phyloP scores from a whole-genome alignment of 306 rosid species.

The Dalbergia cultrata region DNA sequence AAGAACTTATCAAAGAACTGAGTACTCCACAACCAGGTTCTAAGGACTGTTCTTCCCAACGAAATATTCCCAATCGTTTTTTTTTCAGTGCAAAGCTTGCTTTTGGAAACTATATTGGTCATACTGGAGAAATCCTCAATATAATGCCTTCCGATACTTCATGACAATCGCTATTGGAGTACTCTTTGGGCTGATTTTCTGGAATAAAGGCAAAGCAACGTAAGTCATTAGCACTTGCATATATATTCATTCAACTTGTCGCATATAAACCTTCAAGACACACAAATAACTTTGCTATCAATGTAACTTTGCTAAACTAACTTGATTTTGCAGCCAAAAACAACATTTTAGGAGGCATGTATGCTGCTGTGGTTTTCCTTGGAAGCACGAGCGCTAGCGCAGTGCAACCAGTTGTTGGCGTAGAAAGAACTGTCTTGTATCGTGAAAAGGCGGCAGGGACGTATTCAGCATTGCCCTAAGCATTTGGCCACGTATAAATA shows the following conservation, averaged over 20 bases:
- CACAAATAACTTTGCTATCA: too few relatives aligned
- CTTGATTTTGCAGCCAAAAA: constrained; percentile 35
- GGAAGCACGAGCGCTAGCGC: constrained; percentile 44
- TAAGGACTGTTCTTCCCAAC: constrained; percentile 70
- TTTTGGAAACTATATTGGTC: constrained; percentile 67
- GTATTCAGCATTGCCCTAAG: constrained; percentile 57
- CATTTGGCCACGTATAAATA: constrained; percentile 50
- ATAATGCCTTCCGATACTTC: constrained; percentile 63
- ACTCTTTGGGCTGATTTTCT: constrained; percentile 68
- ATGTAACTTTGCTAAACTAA: neutral
- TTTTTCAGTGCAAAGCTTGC: constrained; percentile 67
- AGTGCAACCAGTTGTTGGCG: constrained; percentile 64
- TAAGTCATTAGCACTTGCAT: constrained; percentile 36
- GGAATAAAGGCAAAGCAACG: constrained; percentile 60
- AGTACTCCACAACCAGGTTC: constrained; percentile 63
- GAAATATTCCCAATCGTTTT: constrained; percentile 63
- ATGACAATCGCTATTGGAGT: constrained; percentile 56
- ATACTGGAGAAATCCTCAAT: constrained; percentile 72
- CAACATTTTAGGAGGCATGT: constrained; percentile 71
- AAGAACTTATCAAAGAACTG: constrained; percentile 55
- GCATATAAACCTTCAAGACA: too few relatives aligned
- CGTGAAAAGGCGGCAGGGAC: constrained; percentile 68
- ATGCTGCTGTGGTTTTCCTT: constrained; percentile 51
- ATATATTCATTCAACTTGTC: neutral
- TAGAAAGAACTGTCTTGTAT: constrained; percentile 77